phyloP scores from a whole-genome alignment of 1,139 yeast genomes.

The Diutina neorugosa region DNA sequence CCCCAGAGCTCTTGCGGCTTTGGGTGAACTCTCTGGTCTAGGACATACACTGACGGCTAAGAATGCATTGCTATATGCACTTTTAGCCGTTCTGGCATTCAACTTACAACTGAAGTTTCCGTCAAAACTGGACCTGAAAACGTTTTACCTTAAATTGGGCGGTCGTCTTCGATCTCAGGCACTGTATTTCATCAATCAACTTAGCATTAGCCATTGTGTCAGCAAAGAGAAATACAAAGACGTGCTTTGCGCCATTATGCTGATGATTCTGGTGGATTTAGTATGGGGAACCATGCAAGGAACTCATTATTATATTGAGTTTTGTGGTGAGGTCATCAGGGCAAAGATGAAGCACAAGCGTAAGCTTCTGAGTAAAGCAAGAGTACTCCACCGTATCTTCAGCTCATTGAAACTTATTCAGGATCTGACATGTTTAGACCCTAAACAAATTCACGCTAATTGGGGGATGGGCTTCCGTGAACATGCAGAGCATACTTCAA shows the following conservation, averaged over 20 bases:
- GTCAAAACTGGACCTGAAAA: conserved; percentile 49
- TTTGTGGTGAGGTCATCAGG: conserved; percentile 66
- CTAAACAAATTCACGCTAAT: conserved; percentile 11
- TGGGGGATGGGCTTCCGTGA: conserved; percentile 17
- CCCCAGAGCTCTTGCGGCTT: conserved; percentile 70
- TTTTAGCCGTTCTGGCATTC: conserved; percentile 74
- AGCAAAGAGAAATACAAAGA: conserved; percentile 69
- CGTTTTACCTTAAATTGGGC: conserved; percentile 60
- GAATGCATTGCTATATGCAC: conserved; percentile 66
- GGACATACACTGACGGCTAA: conserved; percentile 71
- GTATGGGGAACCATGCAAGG: conserved; percentile 91
- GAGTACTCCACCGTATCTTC: conserved; percentile 65
- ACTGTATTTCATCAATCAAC: conserved; percentile 46
- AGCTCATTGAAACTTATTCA: conserved; percentile 67
- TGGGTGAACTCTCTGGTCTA: conserved; percentile 66
- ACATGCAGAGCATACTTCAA: neutral
- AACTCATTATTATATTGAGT: conserved; percentile 60
- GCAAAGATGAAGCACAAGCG: conserved; percentile 58
- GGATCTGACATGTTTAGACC: conserved; percentile 53
- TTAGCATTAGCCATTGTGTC: conserved; percentile 39
- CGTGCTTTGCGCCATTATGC: conserved; percentile 68
- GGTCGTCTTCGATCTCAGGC: conserved; percentile 68
- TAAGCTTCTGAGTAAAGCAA: conserved; percentile 62
- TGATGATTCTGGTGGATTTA: conserved; percentile 81
- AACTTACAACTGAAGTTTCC: conserved; percentile 64